A percentile compares a stretch with the other conserved stretches of the same genome.
phyloP scores from a whole-genome alignment of 805 yeast genomes.

The Ogataea nonfermentans region DNA sequence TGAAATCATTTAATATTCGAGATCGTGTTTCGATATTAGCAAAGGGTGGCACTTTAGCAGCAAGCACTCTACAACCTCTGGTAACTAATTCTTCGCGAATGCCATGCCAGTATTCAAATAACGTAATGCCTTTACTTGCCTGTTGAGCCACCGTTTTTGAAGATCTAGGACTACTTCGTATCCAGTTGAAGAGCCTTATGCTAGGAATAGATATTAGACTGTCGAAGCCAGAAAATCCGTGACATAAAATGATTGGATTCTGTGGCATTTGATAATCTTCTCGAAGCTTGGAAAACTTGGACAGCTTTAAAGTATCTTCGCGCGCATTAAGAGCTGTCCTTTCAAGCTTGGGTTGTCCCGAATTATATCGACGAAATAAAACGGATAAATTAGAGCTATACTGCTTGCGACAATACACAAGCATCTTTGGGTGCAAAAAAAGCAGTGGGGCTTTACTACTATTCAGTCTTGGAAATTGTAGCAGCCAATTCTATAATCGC shows the following conservation, averaged over 20 bases:
- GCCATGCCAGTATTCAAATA: conserved; percentile 81
- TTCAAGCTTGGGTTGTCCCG: conserved; percentile 12
- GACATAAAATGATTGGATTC: conserved; percentile 78
- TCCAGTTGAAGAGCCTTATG: conserved; percentile 8
- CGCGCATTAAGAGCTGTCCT: conserved; percentile 12
- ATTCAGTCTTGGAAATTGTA: no score
- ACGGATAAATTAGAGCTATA: not conserved
- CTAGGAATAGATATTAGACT: conserved; percentile 42
- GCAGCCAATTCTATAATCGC: no score
- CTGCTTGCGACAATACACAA: no score
- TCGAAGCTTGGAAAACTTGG: conserved; percentile 32
- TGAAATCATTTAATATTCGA: conserved; percentile 47
- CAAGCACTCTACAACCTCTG: conserved; percentile 66
- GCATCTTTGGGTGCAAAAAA: no score
- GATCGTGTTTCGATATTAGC: conserved; percentile 76
- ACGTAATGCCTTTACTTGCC: conserved; percentile 33
- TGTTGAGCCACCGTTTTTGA: conserved; percentile 9
- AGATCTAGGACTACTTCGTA: not conserved
- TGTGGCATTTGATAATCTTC: conserved; percentile 56
- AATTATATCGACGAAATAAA: not conserved
- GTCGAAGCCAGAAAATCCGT: conserved; percentile 85
- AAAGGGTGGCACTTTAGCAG: conserved; percentile 80
- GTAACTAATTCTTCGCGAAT: conserved; percentile 57
- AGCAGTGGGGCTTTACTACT: no score
- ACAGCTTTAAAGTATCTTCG: conserved; percentile 29